These are phyloP conservation scores for Phoma sp. DNA, from an alignment of 2,329 filamentous ascomycete species.

Conservation along the genomic window DNA sequence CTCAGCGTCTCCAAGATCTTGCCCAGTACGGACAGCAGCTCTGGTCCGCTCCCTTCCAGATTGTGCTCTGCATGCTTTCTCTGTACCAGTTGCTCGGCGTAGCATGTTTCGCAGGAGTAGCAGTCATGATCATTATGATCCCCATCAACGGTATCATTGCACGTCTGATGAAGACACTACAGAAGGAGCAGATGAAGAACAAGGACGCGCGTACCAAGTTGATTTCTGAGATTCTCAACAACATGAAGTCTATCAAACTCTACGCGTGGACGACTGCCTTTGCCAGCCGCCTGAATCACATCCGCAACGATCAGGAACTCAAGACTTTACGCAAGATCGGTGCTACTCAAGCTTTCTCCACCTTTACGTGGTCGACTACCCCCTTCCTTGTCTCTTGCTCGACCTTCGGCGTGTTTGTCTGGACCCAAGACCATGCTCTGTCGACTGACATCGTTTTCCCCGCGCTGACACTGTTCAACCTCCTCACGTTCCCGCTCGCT, in stretches of 20 bases:
- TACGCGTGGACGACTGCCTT: slow-evolving; percentile 98
- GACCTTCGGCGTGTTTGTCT: slow-evolving; percentile 92
- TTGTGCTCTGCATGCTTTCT: slow-evolving; percentile 92
- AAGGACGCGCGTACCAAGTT: slow-evolving; percentile 92
- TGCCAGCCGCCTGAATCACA: slow-evolving; percentile 95
- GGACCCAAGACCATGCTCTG: slow-evolving; percentile 80
- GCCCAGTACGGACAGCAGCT: slow-evolving; percentile 95
- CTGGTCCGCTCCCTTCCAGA: slow-evolving; percentile 98
- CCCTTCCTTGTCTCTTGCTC: slow-evolving; percentile 97
- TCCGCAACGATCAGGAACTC: slow-evolving; percentile 93
- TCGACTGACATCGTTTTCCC: slow-evolving; percentile 97
- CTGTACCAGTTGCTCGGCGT: slow-evolving; percentile 93
- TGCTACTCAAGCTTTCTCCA: slow-evolving; percentile 90
- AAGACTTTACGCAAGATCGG: slow-evolving; percentile 97
- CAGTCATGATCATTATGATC: slow-evolving; percentile 96
- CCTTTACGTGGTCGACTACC: slow-evolving; percentile 97
- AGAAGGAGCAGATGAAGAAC: slow-evolving; percentile 98
- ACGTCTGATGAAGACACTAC: slow-evolving; percentile 89
- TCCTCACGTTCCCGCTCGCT: slow-evolving; percentile 92
- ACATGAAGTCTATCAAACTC: slow-evolving; percentile 99
- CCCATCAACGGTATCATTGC: slow-evolving; percentile 93
- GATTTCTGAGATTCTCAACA: slow-evolving; percentile 97
- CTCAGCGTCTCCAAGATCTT: slow-evolving; percentile 91
- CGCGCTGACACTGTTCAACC: slow-evolving; percentile 89
- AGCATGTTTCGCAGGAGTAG: slow-evolving; percentile 95